These are phyloP conservation scores for Saccharomycodes ludwigii DNA, from an alignment of 805 yeast genomes.

Conservation along the genomic window DNA sequence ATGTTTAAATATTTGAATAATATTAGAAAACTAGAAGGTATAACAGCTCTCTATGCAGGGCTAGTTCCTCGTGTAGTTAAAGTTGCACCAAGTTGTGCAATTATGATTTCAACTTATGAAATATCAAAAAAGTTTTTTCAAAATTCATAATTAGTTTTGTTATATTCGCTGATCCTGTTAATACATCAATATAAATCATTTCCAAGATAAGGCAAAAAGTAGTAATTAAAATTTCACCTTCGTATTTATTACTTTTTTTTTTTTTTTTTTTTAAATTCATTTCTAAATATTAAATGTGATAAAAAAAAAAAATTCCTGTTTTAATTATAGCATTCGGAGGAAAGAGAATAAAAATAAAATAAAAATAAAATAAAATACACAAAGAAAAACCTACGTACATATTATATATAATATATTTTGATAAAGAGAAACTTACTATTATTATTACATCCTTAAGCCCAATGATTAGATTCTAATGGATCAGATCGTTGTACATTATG, in stretches of 20 bases:
- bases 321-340: no score
- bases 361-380: no score
- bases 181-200: background rate
- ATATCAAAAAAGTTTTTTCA: conserved; percentile 55
- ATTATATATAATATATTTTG: no score
- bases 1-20: conserved; percentile 57
- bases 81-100: conserved; percentile 95
- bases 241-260: background rate
- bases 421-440: no score
- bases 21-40: conserved; percentile 64
- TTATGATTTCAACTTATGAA: conserved; percentile 94
- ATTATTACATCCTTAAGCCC: no score
- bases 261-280: conserved; percentile 4
- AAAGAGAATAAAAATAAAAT: no score
- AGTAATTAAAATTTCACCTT: conserved; percentile 14
- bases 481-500: no score
- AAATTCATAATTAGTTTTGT: background rate
- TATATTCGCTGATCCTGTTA: background rate
- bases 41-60: conserved; percentile 79
- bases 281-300: no score
- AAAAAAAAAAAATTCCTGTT: no score
- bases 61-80: conserved; percentile 75
- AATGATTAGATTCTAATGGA: no score
- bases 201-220: conserved; percentile 1
- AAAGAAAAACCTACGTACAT: no score